phyloP scores from a whole-genome alignment of 306 rosid genomes.

The cucumber (Cucumis sativus) region DNA sequence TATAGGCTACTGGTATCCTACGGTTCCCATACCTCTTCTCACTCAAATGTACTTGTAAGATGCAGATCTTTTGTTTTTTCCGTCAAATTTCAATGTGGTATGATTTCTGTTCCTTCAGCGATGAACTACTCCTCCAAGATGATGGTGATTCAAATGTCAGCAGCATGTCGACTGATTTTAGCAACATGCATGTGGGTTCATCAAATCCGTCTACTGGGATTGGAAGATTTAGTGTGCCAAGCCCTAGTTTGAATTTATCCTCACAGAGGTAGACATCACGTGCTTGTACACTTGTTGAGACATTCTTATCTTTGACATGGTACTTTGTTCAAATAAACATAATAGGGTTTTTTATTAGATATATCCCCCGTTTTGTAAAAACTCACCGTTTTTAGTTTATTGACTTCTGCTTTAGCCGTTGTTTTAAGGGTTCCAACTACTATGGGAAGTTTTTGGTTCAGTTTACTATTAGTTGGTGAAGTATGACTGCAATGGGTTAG shows the following conservation, averaged over 20 bases:
- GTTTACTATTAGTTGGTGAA: too few relatives aligned
- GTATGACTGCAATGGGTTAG: too few relatives aligned
- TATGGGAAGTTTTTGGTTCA: too few relatives aligned
- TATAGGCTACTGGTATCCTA: neutral
- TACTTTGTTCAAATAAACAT: neutral
- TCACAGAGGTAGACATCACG: constrained; percentile 44
- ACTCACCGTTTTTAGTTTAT: too few relatives aligned
- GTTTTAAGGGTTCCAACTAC: too few relatives aligned
- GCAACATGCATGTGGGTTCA: constrained; percentile 63
- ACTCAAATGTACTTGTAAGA: neutral
- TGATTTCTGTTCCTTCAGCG: constrained; percentile 44
- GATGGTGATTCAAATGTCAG: constrained; percentile 62
- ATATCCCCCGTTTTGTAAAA: too few relatives aligned
- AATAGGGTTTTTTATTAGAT: too few relatives aligned
- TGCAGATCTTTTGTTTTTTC: constrained; percentile 3
- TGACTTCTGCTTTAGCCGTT: too few relatives aligned
- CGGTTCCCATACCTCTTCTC: neutral
- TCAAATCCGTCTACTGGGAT: constrained; percentile 48
- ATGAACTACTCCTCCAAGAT: constrained; percentile 94
- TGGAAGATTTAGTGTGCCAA: constrained; percentile 44
- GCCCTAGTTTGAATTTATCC: constrained; percentile 33
- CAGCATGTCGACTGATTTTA: constrained; percentile 41
- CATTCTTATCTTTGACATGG: neutral
- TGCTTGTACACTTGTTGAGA: neutral
- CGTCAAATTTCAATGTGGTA: neutral